A percentile compares a stretch with the other conserved stretches of the same genome.
These are phyloP conservation scores for Boechera stricta DNA, from an alignment of 345 rosid genomes.

Conservation along the genomic window DNA sequence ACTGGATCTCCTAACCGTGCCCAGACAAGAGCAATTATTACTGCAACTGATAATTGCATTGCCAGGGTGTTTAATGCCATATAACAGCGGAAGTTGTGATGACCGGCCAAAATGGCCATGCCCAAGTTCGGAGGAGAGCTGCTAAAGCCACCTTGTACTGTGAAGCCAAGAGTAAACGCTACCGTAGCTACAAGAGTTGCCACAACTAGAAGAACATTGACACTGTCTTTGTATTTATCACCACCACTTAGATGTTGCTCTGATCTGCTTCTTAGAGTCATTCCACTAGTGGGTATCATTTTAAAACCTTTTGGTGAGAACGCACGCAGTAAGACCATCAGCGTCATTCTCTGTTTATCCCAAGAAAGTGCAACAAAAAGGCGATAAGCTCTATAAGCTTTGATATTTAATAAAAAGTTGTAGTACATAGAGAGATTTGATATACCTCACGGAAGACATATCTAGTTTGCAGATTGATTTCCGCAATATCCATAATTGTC, in stretches of 20 bases:
- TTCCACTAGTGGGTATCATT: background rate
- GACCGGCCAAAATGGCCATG: too few relatives aligned
- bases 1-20: too few relatives aligned
- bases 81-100: too few relatives aligned
- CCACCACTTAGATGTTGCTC: background rate
- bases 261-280: background rate
- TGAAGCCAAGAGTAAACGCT: background rate
- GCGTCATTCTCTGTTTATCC: background rate
- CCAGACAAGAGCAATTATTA: too few relatives aligned
- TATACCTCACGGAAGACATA: background rate
- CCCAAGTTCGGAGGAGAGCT: background rate
- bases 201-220: background rate
- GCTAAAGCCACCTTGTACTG: background rate
- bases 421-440: background rate
- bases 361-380: background rate
- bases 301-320: background rate
- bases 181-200: background rate
- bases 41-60: too few relatives aligned
- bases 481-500: background rate
- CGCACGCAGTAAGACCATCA: background rate
- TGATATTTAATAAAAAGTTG: background rate
- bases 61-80: too few relatives aligned
- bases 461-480: background rate
- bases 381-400: background rate
- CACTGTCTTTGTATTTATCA: background rate